Evolutionary conservation across 306 rosid species (phyloP).

Genomic region (Corylus avellana): DNA sequence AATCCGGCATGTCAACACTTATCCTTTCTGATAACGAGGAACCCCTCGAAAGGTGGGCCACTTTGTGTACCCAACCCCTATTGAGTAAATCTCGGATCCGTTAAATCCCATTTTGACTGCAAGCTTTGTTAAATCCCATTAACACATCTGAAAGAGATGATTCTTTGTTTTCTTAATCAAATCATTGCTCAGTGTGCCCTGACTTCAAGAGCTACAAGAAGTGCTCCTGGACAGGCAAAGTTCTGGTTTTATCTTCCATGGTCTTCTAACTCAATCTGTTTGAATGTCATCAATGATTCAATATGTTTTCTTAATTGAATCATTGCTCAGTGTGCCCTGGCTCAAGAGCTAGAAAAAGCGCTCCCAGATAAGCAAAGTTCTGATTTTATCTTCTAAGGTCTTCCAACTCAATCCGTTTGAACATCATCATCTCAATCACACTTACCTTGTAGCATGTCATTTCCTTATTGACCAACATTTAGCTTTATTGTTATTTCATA

Average conservation of each 20-base stretch:
- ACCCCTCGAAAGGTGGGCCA: too few species aligned
- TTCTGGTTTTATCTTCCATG: not conserved
- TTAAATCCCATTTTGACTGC: not conserved
- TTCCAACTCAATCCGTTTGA: not conserved
- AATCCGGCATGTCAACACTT: not conserved
- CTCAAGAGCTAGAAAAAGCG: not conserved
- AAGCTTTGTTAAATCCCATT: not conserved
- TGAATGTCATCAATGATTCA: not conserved
- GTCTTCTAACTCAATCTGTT: not conserved
- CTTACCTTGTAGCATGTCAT: too few species aligned
- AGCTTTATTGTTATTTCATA: not conserved
- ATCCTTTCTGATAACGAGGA: not conserved
- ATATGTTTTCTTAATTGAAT: not conserved
- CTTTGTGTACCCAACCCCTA: too few species aligned
- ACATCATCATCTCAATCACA: not conserved
- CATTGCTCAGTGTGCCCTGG: not conserved
- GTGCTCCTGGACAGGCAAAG: not conserved
- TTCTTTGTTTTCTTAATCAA: not conserved
- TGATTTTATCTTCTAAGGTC: not conserved
- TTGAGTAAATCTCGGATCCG: too few species aligned
- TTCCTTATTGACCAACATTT: not conserved
- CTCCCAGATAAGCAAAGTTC: not conserved
- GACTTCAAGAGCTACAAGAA: not conserved
- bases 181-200: not conserved
- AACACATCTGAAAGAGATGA: not conserved